Evolutionary conservation across 768 basidiomycete species (phyloP), one percentile per base, ranked within the genome.

Genomic region (Chalciporus piperatus): DNA sequence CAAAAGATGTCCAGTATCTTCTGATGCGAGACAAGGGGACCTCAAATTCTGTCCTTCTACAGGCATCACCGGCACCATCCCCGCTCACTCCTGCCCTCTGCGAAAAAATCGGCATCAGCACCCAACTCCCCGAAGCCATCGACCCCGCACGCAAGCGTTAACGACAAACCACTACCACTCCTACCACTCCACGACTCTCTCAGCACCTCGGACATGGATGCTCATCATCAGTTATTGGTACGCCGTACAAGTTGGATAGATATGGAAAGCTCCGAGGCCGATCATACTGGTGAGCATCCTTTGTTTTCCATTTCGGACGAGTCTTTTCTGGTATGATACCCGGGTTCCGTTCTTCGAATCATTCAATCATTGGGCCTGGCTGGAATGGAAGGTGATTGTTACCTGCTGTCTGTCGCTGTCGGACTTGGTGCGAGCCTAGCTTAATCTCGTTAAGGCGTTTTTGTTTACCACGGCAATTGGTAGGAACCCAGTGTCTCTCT

Each of bases 161-260:
- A 59, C 56, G 71, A 74, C 59, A 76, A 76, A 48, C 70, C 72
- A 1, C 67, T 76, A n/a, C 75, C 74, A 8, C 64, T 68, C 14
- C 69, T 74, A 19, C 68, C 70, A 23, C 65, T 57, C 51, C 59
- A 50, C 45, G 45, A 62, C 27, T 54, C 48, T 28, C 58, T 63
- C 60, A 55, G 62, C 50, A 50, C 56, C 17, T 58, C 56, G 47
- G 61, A 63, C 19, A 65, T 67, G 63, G 63, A 68, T 12, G 56
- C 56, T 0, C 63, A 66, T 33, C 61, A 62, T 45, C 58, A 54
- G 23, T 45, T 50, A 1, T 27, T 57, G 3, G 10, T 50, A n/a
- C 59, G 59, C 32, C 46, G 59, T 11, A 3, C 56, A 1, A 69
- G 59, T 47, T 70, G 70, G 70, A 47, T 59, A 47, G 63, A 65